Evolutionary conservation across 495 filamentous ascomycete species (phyloP).

Genomic region (Aspergillus indologenus): DNA sequence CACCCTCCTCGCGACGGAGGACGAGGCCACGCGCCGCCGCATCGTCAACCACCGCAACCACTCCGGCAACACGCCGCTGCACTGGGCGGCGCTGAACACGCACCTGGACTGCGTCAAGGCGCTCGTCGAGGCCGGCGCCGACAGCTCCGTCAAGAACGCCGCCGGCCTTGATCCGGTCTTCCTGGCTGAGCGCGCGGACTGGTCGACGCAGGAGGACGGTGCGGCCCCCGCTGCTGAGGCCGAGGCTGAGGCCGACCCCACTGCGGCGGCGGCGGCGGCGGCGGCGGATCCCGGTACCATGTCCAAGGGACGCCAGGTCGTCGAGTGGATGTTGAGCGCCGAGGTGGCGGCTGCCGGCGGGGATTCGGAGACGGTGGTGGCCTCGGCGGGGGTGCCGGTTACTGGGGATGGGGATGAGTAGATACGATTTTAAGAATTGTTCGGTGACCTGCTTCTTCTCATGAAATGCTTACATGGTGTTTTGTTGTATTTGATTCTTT

Average conservation of each 20-base stretch:
- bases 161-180: constrained; percentile 84
- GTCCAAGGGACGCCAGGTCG: constrained; percentile 41
- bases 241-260: constrained; percentile 28
- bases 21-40: constrained; percentile 3
- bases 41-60: constrained; percentile 69
- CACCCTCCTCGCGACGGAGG: constrained; percentile 33
- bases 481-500: neutral
- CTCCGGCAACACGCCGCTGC: constrained; percentile 82
- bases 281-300: constrained; percentile 27
- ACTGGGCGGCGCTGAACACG: constrained; percentile 90
- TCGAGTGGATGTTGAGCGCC: constrained; percentile 47
- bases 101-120: constrained; percentile 76
- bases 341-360: constrained; percentile 29
- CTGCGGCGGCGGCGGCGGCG: constrained; percentile 17
- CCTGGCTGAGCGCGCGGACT: constrained; percentile 68
- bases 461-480: neutral
- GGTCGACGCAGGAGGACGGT: constrained; percentile 29
- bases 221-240: constrained; percentile 19
- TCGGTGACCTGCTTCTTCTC: neutral
- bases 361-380: constrained; percentile 33
- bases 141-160: constrained; percentile 69
- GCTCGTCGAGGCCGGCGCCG: constrained; percentile 69
- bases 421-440: constrained; percentile 8
- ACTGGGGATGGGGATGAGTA: constrained; percentile 6
- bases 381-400: constrained; percentile 11